Percentiles rank a stretch among this genome's conserved stretches.
Evolutionary conservation across 495 filamentous ascomycete species (phyloP).

Genomic region (Margaritispora aquatica): DNA sequence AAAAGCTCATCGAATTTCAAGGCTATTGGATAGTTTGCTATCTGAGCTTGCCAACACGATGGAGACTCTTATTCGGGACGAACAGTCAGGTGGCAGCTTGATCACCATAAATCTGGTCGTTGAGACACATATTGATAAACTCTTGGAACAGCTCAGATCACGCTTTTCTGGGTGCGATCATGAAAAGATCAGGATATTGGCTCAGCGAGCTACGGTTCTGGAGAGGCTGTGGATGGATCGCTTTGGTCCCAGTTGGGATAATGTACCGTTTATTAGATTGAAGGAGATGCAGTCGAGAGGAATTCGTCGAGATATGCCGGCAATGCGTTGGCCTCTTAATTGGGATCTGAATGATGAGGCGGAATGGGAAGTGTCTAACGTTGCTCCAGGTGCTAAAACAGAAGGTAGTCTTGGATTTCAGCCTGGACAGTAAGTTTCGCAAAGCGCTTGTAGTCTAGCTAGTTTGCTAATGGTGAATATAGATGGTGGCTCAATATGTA

Average conservation of each 20-base stretch:
- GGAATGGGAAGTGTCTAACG: not conserved
- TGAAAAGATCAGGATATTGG: not conserved
- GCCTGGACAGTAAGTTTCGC: not conserved
- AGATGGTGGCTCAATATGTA: slow-evolving; percentile 46
- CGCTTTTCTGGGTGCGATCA: not conserved
- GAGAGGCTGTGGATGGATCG: not conserved
- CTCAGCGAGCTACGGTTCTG: not conserved
- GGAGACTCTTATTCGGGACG: not conserved
- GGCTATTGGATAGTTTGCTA: not conserved
- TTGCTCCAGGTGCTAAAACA: not conserved
- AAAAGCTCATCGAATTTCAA: too few relatives aligned
- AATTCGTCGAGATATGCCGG: not conserved
- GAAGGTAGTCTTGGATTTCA: not conserved
- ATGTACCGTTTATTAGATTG: not conserved
- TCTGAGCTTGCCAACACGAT: not conserved
- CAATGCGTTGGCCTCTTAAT: not conserved
- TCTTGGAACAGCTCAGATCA: not conserved
- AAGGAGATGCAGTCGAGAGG: not conserved
- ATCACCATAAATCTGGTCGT: not conserved
- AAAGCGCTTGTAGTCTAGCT: not conserved
- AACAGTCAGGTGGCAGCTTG: not conserved
- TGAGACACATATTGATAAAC: not conserved
- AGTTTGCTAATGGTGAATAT: not conserved
- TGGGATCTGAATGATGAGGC: not conserved
- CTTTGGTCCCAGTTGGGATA: not conserved